These are phyloP conservation scores for Albophoma yamanashiensis DNA, from an alignment of 2,329 filamentous ascomycete species.

Conservation along the genomic window DNA sequence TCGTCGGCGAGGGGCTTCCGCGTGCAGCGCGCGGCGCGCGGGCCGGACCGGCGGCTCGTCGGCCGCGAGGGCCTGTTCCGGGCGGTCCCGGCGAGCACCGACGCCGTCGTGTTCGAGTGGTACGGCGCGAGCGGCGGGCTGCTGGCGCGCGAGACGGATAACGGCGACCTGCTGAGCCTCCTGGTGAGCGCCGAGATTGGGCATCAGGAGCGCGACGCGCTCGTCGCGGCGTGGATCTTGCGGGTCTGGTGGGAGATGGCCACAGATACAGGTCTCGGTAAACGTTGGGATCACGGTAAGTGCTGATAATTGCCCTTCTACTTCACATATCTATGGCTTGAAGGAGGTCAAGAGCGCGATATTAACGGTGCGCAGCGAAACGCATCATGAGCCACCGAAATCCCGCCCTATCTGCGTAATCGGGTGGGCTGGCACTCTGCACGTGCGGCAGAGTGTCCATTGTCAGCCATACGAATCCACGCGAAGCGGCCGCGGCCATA, in stretches of 20 bases:
- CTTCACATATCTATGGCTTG: background rate
- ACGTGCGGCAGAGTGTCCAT: background rate
- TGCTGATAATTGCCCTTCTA: background rate
- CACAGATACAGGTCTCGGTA: background rate
- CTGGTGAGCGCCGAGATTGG: constrained; percentile 20
- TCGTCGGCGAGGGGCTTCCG: constrained; percentile 14
- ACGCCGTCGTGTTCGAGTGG: constrained; percentile 21
- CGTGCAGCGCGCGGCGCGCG: constrained; percentile 16
- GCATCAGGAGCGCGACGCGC: constrained; percentile 17
- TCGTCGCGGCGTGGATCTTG: constrained; percentile 24
- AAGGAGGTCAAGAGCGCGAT: background rate
- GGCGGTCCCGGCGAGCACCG: constrained; percentile 13
- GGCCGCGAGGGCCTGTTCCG: constrained; percentile 15
- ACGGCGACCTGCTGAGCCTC: constrained; percentile 15
- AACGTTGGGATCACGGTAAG: constrained; percentile 9
- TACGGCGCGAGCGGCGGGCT: constrained; percentile 14
- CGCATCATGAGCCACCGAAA: background rate
- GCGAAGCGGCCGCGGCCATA: background rate
- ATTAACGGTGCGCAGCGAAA: background rate
- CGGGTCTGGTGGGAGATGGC: constrained; percentile 22
- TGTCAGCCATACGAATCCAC: background rate
- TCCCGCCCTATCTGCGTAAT: background rate
- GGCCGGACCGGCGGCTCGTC: constrained; percentile 11
- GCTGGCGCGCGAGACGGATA: constrained; percentile 20
- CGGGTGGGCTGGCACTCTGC: background rate